These are phyloP conservation scores for Coniochaeta sp. DNA, from an alignment of 2,329 filamentous ascomycete genomes.

Conservation along the genomic window DNA sequence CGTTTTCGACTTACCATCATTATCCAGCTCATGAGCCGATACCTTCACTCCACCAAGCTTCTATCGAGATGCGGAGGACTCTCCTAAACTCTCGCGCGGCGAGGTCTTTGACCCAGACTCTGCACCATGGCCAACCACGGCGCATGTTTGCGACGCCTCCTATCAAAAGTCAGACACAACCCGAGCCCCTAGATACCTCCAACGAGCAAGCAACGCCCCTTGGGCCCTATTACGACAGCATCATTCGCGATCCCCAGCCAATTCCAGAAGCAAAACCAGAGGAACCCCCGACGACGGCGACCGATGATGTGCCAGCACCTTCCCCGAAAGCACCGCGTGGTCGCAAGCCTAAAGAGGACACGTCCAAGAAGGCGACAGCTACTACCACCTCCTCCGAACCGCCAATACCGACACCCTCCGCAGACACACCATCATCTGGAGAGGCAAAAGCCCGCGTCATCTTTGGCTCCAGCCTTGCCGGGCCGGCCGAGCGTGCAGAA, in stretches of 20 bases:
- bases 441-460: conserved; percentile 58
- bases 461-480: conserved; percentile 73
- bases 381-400: conserved; percentile 20
- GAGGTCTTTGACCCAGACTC: conserved; percentile 9
- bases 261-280: conserved; percentile 34
- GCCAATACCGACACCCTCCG: conserved; percentile 31
- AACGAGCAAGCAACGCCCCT: conserved; percentile 40
- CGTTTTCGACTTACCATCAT: background rate
- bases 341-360: conserved; percentile 16
- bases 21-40: too few species aligned
- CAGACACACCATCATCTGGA: conserved; percentile 35
- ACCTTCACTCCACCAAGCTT: background rate
- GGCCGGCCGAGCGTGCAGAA: conserved; percentile 61
- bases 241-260: conserved; percentile 39
- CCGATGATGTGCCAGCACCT: conserved; percentile 12
- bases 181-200: conserved; percentile 16
- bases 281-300: conserved; percentile 31
- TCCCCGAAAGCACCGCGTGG: conserved; percentile 3
- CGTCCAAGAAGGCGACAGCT: conserved; percentile 16
- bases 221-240: conserved; percentile 51
- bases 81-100: conserved; percentile 10
- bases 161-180: conserved; percentile 17
- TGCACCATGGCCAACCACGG: conserved; percentile 8
- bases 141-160: conserved; percentile 14
- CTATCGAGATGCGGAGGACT: conserved; percentile 12